Base-by-base conservation (phyloP, 2,329 filamentous ascomycete species). In the Xylariaceae sp. region DNA sequence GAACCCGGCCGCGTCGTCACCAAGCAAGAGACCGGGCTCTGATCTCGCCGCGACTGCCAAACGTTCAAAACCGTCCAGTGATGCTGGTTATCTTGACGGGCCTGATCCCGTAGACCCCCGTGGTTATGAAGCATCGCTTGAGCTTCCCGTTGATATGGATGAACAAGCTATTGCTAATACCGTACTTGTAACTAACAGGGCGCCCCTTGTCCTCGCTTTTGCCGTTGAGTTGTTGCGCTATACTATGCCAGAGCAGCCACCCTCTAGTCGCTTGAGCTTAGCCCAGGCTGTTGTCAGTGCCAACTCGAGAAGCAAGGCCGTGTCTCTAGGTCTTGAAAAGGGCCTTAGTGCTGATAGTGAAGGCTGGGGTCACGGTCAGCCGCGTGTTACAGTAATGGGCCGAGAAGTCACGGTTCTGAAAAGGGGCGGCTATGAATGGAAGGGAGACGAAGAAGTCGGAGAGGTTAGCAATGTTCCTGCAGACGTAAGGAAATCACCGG, bases 171-270 rank as follows among this genome's bases (percentile, higher is more conserved):
- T 95, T 4, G 73, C 75, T 13, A 69, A 72, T 1, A 80, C 81
- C 1, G 73, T 75, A 0, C 62, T 95, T 1, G 74, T 85, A 57
- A 94, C 89, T 0, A 95, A 95, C 64, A 79, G 91, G 37, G 90
- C 91, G 2, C 90, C 91, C 1, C 73, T 95, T 1, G 84, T 95
- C 1, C 77, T 95, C 5, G 89, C 89, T 30, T 60, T 60, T 48
- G 55, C 55, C 4, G 48, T 60, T 29, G 58, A 60, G 48, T 41
- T 60, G 15, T 68, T 95, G 44, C 85, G 87, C 43, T 85, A 87
- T 66, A 95, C 89, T 0, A 92, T 92, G 86, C 88, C 90, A 0
- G 85, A 88, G 61, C 91, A 96, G 67, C 90, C 90, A 2, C 76
- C 86, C 2, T 94, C 88, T n/a, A 92, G 89, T 67, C 79, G 89